Base-by-base conservation (phyloP, 2,329 filamentous ascomycete genomes). In the Pseudohalonectria lignicola region DNA sequence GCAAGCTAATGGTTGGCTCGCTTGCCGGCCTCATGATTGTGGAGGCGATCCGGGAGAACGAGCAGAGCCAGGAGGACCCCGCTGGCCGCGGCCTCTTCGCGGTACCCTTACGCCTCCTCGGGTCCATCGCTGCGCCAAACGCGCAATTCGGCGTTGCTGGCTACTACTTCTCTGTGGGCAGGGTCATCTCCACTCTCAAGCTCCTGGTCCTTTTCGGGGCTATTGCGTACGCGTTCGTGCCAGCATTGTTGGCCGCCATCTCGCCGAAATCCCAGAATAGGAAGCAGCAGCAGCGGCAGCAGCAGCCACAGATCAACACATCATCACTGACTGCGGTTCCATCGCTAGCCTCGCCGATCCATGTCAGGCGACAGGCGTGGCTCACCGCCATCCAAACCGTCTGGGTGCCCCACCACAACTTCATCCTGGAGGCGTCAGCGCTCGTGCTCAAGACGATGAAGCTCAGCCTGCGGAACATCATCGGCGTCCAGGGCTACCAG, bases 1-100 rank as follows among this genome's bases (percentile, higher is more conserved):
- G 74, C 37, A 94, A 93, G 61, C 70, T 95, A 47, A 92, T 95
- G 85, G 79, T 95, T 5, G 90, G 90, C 31, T 90, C 88, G 15
- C 72, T 96, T 42, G 90, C 88, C 18, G 87, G 86, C 12, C 67
- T 96, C 15, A 94, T 96, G 88, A 72, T 95, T 25, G 63, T 94
- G 48, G 87, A 95, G 60, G 86, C 86, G 1, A 68, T 88, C 39
- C 69, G 71, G 26, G 74, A 82, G 53, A 63, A 79, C 47, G 74
- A 86, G 59, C 60, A 76, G 54, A 73, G 76, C 49, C 72, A 69
- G 34, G 78, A 83, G 36, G 69, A 69, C 2, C 67, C 78, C 5
- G 67, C 76, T 36, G 80, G 80, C 33, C 74, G 76, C 28, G 82
- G 82, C 3, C 67, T 88, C 12, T 72, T 76, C 43, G 74, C 76